Base-by-base conservation (phyloP, 805 yeast genomes). In the Ogataea haglerorum region DNA sequence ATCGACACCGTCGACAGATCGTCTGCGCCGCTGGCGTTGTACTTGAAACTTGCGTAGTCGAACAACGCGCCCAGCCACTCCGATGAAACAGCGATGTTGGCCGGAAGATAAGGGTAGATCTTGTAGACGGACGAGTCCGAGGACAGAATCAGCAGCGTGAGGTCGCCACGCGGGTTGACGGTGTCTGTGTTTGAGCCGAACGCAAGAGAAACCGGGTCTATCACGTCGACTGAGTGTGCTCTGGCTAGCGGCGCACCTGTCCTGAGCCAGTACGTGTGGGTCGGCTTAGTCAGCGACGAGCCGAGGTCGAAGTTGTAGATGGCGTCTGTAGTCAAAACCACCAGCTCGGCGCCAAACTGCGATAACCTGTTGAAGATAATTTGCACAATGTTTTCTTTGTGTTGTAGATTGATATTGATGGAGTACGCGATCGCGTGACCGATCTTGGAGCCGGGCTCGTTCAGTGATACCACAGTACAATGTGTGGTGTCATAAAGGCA, bases 51-150 rank as follows among this genome's bases (percentile, higher is more conserved):
- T 7, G 57, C 43, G 29, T 48, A 48, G 30, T 57, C 61, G 36
- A 60, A 59, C 15, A 58, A 34, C 10, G 40, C 38, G 7, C 60
- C 59, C 5, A 67, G 38, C 50, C 64, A 60, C 2, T 51, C 43
- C 25, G 56, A 46, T 1, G 69, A 37, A n/a, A 70, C 65, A 1
- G 68, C 57, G 19, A 78, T 49, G 18, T 65, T 57, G 1, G 56
- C 45, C 0, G 90, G 87, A 15, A 75, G 51, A 55, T 80, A 81
- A n/a, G 93, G 93, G 47, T 73, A 77, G 3, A 84, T 61, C 1
- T 73, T 65, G 51, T 72, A 81, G 1, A 85, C 45, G 47, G 83
- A 85, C 10, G 82, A 79, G 38, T 78, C 83, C 8, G 62, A 54
- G 8, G 72, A 72, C 38, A 78, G 51, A 7, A 81, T 54, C 51